Evolutionary conservation across 768 basidiomycete species (phyloP).

Genomic region (Termitomyces sp.): DNA sequence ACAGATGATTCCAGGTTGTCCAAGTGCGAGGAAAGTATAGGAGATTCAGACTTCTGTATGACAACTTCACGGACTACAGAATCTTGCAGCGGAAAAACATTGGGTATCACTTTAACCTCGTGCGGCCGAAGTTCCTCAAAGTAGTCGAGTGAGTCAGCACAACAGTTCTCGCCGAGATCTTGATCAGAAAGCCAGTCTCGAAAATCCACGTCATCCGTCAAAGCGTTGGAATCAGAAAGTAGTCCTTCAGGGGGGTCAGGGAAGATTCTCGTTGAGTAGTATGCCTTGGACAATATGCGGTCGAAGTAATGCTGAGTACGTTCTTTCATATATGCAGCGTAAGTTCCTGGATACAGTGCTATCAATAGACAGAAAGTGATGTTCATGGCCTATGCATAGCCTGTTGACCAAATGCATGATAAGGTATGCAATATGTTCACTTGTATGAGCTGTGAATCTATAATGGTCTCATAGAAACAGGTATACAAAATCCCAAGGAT

Average conservation of each 20-base stretch:
- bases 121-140: background rate
- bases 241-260: background rate
- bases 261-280: constrained; percentile 3
- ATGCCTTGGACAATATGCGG: constrained; percentile 21
- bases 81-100: background rate
- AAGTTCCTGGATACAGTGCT: no score
- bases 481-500: no score
- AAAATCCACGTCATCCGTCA: constrained; percentile 21
- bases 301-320: constrained; percentile 43
- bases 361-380: no score
- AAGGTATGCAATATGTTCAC: no score
- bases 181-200: constrained; percentile 23
- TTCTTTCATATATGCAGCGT: constrained; percentile 45
- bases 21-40: background rate
- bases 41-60: background rate
- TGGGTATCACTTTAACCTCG: background rate
- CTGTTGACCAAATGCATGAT: no score
- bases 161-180: background rate
- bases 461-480: no score
- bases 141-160: background rate
- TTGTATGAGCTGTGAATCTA: no score
- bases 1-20: background rate
- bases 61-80: background rate
- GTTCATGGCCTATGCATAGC: no score
- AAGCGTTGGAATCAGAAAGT: background rate